Evolutionary conservation across 345 rosid species (phyloP).

Genomic region (Citrus hindsii): DNA sequence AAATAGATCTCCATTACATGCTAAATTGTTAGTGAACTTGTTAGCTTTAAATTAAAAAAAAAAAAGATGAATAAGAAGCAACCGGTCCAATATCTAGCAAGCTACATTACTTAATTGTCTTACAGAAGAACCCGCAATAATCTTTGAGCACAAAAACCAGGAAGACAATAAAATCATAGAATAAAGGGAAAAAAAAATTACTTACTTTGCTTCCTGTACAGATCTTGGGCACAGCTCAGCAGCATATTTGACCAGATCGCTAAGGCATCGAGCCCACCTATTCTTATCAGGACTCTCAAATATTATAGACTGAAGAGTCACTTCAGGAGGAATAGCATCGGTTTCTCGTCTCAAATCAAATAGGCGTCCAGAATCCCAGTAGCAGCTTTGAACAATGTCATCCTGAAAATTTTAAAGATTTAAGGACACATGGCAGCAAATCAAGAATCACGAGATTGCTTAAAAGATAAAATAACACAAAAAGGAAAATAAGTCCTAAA

Average conservation of each 20-base stretch:
- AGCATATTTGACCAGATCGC: constrained; percentile 89
- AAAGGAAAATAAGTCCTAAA: constrained; percentile 3
- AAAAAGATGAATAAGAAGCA: neutral
- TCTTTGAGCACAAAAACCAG: neutral
- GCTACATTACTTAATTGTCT: neutral
- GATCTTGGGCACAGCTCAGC: constrained; percentile 96
- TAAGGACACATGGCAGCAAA: neutral
- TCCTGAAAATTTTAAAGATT: constrained; percentile 48
- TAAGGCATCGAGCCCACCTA: constrained; percentile 95
- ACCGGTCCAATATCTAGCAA: neutral
- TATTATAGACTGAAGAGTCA: constrained; percentile 89
- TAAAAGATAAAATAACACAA: neutral
- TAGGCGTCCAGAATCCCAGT: constrained; percentile 91
- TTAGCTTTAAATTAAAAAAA: neutral
- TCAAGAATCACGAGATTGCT: constrained; percentile 2
- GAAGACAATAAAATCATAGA: constrained; percentile 6
- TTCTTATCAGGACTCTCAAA: constrained; percentile 96
- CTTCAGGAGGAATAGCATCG: constrained; percentile 88
- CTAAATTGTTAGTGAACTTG: constrained; percentile 1
- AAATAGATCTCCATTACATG: neutral
- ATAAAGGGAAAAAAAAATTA: neutral
- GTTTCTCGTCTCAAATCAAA: constrained; percentile 91
- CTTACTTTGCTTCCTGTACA: constrained; percentile 95
- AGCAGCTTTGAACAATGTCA: constrained; percentile 97
- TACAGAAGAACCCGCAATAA: constrained; percentile 5